A percentile compares a stretch with the other conserved stretches of the same genome.
Evolutionary conservation across 352 stramenopile genomes (phyloP).

Genomic region (Salisapilia sapeloensis): DNA sequence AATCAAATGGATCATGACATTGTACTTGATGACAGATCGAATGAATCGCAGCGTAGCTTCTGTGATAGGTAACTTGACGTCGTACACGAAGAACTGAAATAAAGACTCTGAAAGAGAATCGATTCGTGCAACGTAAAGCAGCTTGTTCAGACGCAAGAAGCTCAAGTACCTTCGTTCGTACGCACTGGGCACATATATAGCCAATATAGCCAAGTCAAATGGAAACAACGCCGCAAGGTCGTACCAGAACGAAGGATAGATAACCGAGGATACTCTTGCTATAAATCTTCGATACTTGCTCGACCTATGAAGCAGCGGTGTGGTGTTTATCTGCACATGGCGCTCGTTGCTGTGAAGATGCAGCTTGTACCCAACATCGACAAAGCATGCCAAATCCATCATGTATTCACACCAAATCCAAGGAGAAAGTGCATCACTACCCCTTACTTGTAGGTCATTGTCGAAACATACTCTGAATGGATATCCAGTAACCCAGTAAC

Average conservation of each 20-base stretch:
- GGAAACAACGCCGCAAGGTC: conserved; percentile 29
- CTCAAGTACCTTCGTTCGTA: conserved; percentile 19
- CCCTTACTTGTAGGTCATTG: conserved; percentile 24
- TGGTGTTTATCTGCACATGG: no score
- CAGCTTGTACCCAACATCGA: conserved; percentile 24
- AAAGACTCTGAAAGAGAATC: conserved; percentile 19
- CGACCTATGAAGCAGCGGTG: no score
- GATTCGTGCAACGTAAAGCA: conserved; percentile 19
- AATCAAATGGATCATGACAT: conserved; percentile 42
- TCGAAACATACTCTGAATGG: conserved; percentile 47
- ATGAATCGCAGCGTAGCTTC: conserved; percentile 29
- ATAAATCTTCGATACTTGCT: no score
- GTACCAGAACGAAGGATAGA: conserved; percentile 12
- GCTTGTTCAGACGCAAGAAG: conserved; percentile 35
- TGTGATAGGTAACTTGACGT: conserved; percentile 18
- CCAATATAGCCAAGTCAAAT: conserved; percentile 19
- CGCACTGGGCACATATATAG: conserved; percentile 1
- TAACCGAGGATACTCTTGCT: neutral
- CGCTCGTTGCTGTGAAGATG: no score
- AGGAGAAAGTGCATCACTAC: conserved; percentile 6
- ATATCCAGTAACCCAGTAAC: conserved; percentile 21
- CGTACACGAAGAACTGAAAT: conserved; percentile 45
- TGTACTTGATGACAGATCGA: conserved; percentile 22
- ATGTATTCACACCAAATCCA: conserved; percentile 39
- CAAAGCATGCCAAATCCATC: conserved; percentile 22